A percentile compares a stretch with the other conserved stretches of the same genome.
These are phyloP conservation scores for Acephala macrosclerotiorum DNA, from an alignment of 2,329 filamentous ascomycete species.

Conservation along the genomic window DNA sequence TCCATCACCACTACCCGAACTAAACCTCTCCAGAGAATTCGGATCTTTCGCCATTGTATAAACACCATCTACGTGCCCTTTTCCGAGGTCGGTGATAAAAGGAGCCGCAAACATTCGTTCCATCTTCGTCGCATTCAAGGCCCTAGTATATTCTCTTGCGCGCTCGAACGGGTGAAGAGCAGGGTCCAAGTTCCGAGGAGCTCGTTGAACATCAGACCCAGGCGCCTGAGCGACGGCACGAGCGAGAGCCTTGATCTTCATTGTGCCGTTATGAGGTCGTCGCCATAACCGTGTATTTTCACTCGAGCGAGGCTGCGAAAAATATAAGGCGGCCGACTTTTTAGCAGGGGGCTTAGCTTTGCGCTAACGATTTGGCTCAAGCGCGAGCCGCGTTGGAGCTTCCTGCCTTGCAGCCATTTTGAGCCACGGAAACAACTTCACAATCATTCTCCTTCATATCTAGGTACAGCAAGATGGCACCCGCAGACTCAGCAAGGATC, in stretches of 20 bases:
- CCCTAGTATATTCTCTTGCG: constrained; percentile 83
- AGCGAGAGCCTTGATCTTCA: constrained; percentile 71
- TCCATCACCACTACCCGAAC: constrained; percentile 89
- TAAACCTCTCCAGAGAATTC: constrained; percentile 74
- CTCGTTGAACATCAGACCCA: constrained; percentile 69
- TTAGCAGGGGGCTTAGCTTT: constrained; percentile 31
- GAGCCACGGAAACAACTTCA: constrained; percentile 24
- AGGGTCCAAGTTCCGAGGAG: constrained; percentile 79
- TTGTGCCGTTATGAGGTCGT: constrained; percentile 35
- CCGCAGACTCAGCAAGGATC: constrained; percentile 71
- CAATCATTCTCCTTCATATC: constrained; percentile 32
- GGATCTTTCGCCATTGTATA: constrained; percentile 70
- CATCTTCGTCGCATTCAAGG: constrained; percentile 86
- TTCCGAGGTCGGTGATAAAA: constrained; percentile 86
- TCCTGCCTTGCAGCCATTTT: constrained; percentile 27
- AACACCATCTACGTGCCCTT: constrained; percentile 90
- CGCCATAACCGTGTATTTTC: constrained; percentile 25
- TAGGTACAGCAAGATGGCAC: constrained; percentile 55
- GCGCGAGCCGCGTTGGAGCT: constrained; percentile 34
- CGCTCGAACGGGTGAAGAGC: constrained; percentile 79
- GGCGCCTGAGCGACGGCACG: constrained; percentile 71
- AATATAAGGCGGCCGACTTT: constrained; percentile 31
- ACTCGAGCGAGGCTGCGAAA: constrained; percentile 19
- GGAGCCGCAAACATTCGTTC: constrained; percentile 90
- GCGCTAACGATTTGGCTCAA: constrained; percentile 12